Conservation (phyloP, 345 rosid genomes). For the Eutrema yunnanense region DNA sequence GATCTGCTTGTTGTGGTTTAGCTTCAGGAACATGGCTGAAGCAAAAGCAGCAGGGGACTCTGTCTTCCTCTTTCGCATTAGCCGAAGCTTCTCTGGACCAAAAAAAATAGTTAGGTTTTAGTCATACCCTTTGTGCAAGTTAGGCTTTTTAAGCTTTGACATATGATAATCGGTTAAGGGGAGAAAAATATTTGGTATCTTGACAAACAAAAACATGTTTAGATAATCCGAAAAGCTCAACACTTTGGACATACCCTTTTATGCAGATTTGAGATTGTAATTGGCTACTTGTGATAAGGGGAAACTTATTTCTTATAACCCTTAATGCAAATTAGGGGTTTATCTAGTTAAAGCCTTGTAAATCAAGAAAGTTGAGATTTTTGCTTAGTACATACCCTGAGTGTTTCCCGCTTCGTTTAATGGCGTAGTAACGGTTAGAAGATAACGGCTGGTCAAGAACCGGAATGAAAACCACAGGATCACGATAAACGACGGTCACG, state of each 20-base stretch:
- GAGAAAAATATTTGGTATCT: not conserved
- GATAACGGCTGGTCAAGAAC: slow-evolving; percentile 43
- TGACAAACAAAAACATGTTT: not conserved
- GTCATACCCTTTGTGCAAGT: not conserved
- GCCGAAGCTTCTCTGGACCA: slow-evolving; percentile 44
- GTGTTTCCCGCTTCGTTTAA: not conserved
- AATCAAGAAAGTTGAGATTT: not conserved
- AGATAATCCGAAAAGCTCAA: not conserved
- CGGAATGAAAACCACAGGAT: slow-evolving; percentile 35
- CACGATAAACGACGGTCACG: not conserved
- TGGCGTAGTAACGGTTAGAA: slow-evolving; percentile 39
- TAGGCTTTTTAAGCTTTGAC: not conserved
- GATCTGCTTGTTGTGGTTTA: slow-evolving; percentile 35
- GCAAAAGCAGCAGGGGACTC: slow-evolving; percentile 34
- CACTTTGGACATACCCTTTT: not conserved
- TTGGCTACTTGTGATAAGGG: too few species aligned
- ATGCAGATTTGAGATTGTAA: too few species aligned
- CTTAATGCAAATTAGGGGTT: not conserved
- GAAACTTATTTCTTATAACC: not conserved
- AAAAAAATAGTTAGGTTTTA: not conserved
- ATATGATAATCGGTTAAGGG: too few species aligned
- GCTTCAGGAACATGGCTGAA: slow-evolving; percentile 27
- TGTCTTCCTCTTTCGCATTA: slow-evolving; percentile 37
- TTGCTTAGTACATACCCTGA: slow-evolving; percentile 5
- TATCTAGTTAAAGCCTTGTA: not conserved